Evolutionary conservation across 148 eudicot species (phyloP).

Genomic region (Pouteria glomerata): DNA sequence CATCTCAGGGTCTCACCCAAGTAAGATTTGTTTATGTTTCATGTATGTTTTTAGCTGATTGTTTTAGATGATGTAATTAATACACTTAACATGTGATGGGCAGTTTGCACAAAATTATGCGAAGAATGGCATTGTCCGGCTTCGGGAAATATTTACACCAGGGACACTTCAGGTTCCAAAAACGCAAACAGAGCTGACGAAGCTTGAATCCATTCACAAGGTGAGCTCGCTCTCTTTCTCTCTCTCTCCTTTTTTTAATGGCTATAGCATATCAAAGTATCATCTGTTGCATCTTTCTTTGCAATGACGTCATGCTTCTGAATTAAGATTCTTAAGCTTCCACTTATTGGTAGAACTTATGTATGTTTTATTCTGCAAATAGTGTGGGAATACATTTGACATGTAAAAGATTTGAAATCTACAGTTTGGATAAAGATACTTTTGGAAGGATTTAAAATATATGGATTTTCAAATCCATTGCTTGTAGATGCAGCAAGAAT

Average conservation of each 20-base stretch:
- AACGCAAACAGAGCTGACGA: conserved; percentile 60
- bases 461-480: too few relatives aligned
- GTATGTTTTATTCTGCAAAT: not conserved
- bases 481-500: too few relatives aligned
- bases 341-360: not conserved
- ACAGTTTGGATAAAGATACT: too few relatives aligned
- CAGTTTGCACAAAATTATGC: conserved; percentile 86
- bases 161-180: conserved; percentile 84
- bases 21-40: conserved; percentile 19
- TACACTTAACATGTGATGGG: conserved; percentile 2
- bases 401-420: too few relatives aligned
- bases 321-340: not conserved
- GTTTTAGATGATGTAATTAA: not conserved
- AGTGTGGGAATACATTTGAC: not conserved
- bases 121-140: conserved; percentile 64
- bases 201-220: conserved; percentile 96
- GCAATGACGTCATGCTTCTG: not conserved
- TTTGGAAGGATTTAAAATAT: too few relatives aligned
- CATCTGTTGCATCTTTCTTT: not conserved
- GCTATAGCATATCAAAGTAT: not conserved
- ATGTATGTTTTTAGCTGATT: not conserved
- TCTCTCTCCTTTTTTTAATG: not conserved
- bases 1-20: conserved; percentile 63
- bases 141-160: conserved; percentile 85
- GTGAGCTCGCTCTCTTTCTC: conserved; percentile 24